A percentile compares a stretch with the other conserved stretches of the same genome.
These are phyloP conservation scores for Neonectria neomacrospora DNA, from an alignment of 2,329 filamentous ascomycete species.

Conservation along the genomic window DNA sequence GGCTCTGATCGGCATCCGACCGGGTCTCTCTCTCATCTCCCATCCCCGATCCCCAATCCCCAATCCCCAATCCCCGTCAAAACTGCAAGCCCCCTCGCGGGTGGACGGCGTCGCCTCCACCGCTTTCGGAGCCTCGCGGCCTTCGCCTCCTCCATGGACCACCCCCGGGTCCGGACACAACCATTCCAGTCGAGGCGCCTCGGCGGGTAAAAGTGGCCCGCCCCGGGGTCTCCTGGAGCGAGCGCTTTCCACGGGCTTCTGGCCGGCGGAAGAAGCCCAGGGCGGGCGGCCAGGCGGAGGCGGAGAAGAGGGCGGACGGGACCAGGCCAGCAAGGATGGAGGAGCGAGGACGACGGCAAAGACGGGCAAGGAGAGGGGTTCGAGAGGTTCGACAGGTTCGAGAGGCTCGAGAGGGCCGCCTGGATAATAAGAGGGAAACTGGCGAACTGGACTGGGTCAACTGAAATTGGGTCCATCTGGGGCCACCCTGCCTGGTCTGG, in stretches of 20 bases:
- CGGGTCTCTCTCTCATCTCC: constrained; percentile 12
- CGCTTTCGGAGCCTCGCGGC: constrained; percentile 47
- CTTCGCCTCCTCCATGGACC: constrained; percentile 22
- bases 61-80: no score
- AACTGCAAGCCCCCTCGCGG: background rate
- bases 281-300: constrained; percentile 28
- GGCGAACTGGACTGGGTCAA: background rate
- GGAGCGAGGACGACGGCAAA: no score
- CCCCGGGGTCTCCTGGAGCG: constrained; percentile 27
- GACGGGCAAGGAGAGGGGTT: no score
- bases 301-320: constrained; percentile 16
- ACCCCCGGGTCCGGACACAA: constrained; percentile 31
- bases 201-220: constrained; percentile 45
- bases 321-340: background rate
- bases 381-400: constrained; percentile 1
- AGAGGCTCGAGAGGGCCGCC: no score
- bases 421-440: no score
- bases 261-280: constrained; percentile 15
- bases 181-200: constrained; percentile 40
- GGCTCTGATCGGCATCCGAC: constrained; percentile 40
- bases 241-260: constrained; percentile 38
- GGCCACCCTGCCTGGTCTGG: constrained; percentile 22
- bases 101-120: constrained; percentile 34
- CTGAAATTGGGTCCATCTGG: constrained; percentile 30
- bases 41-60: no score